These are phyloP conservation scores for Priceomyces melissophilus DNA, from an alignment of 805 yeast species.

Conservation along the genomic window DNA sequence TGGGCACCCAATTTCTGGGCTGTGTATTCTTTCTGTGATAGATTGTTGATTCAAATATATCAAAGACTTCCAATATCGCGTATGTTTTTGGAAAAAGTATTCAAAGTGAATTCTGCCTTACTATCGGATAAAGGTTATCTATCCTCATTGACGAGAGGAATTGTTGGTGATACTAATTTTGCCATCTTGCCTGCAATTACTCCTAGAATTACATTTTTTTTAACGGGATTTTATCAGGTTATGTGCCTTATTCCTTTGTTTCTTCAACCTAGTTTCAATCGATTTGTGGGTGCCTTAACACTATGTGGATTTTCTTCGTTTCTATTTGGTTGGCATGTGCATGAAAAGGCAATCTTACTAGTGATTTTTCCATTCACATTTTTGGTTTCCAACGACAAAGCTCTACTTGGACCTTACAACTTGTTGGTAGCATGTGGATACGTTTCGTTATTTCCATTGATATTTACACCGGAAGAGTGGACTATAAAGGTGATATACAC, in stretches of 20 bases:
- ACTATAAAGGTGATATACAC: slow-evolving; percentile 74
- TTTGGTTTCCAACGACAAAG: slow-evolving; percentile 64
- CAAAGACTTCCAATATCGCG: slow-evolving; percentile 30
- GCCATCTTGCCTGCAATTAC: slow-evolving; percentile 74
- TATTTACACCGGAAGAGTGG: slow-evolving; percentile 78
- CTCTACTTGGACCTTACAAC: slow-evolving; percentile 68
- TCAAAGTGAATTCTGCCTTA: slow-evolving; percentile 45
- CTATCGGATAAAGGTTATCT: slow-evolving; percentile 30
- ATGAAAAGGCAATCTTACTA: slow-evolving; percentile 92
- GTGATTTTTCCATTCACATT: slow-evolving; percentile 86
- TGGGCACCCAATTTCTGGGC: slow-evolving; percentile 99
- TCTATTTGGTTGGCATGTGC: slow-evolving; percentile 98
- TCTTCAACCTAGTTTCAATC: slow-evolving; percentile 65
- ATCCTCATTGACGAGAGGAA: slow-evolving; percentile 63
- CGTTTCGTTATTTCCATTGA: slow-evolving; percentile 82
- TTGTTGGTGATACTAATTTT: slow-evolving; percentile 88
- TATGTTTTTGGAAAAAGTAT: slow-evolving; percentile 24
- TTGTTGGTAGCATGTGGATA: slow-evolving; percentile 76
- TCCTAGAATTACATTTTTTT: slow-evolving; percentile 71
- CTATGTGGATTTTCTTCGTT: slow-evolving; percentile 90
- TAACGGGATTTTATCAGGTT: slow-evolving; percentile 82
- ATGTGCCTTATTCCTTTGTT: slow-evolving; percentile 71
- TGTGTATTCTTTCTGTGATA: slow-evolving; percentile 76
- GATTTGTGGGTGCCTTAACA: slow-evolving; percentile 81
- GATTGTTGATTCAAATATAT: slow-evolving; percentile 53